Evolutionary conservation across 1,284 basidiomycete genomes (phyloP).

Genomic region (Trametes hirsuta): DNA sequence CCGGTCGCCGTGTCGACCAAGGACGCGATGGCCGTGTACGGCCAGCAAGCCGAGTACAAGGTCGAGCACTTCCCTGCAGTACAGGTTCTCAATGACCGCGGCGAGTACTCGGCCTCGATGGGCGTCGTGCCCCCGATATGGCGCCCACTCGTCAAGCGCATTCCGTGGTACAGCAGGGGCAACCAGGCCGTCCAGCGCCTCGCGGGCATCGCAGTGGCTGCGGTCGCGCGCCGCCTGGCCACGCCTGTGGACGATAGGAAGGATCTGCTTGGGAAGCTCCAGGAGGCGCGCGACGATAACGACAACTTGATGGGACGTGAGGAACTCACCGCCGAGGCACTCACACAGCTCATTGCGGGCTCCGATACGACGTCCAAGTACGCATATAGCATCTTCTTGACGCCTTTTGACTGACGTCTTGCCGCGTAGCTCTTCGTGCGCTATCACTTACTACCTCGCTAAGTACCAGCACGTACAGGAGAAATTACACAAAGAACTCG

Average conservation of each 20-base stretch:
- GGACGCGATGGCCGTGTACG: slow-evolving; percentile 61
- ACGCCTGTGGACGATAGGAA: slow-evolving; percentile 62
- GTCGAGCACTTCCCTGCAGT: slow-evolving; percentile 78
- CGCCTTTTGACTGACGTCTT: not conserved
- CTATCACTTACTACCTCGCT: slow-evolving; percentile 84
- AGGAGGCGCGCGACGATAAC: slow-evolving; percentile 75
- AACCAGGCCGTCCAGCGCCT: slow-evolving; percentile 72
- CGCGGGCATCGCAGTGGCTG: slow-evolving; percentile 82
- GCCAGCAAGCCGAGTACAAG: slow-evolving; percentile 46
- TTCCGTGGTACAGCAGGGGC: slow-evolving; percentile 80
- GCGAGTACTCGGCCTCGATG: slow-evolving; percentile 86
- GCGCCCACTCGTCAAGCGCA: slow-evolving; percentile 64
- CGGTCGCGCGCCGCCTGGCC: slow-evolving; percentile 75
- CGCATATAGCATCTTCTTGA: slow-evolving; percentile 25
- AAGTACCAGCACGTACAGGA: slow-evolving; percentile 65
- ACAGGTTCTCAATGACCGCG: slow-evolving; percentile 86
- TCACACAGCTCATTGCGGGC: slow-evolving; percentile 86
- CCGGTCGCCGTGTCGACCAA: slow-evolving; percentile 55
- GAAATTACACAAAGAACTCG: slow-evolving; percentile 81
- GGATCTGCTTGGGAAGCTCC: slow-evolving; percentile 82
- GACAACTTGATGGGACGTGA: slow-evolving; percentile 79
- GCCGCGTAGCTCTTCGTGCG: slow-evolving; percentile 77
- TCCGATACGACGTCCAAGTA: slow-evolving; percentile 86
- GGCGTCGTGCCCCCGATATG: slow-evolving; percentile 78
- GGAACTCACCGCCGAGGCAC: slow-evolving; percentile 86